phyloP scores from a whole-genome alignment of 1,139 yeast genomes.

The Diutina scorzettiae region DNA sequence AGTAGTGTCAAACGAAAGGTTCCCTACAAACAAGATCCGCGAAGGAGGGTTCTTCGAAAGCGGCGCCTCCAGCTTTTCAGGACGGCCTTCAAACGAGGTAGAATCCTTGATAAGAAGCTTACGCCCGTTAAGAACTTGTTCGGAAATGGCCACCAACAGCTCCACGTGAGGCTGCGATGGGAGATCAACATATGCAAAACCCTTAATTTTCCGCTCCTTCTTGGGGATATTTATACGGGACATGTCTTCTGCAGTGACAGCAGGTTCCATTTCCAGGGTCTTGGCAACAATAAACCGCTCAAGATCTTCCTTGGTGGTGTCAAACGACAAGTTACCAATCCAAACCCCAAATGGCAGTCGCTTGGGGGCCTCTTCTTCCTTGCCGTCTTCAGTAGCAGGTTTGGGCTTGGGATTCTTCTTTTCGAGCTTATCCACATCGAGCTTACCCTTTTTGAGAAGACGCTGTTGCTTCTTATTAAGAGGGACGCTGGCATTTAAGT shows the following conservation, averaged over 20 bases:
- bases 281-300: slow-evolving; percentile 51
- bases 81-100: slow-evolving; percentile 79
- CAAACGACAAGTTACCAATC: slow-evolving; percentile 88
- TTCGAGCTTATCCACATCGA: slow-evolving; percentile 45
- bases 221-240: slow-evolving; percentile 57
- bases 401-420: slow-evolving; percentile 37
- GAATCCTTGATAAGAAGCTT: slow-evolving; percentile 77
- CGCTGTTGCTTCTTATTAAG: slow-evolving; percentile 88
- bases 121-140: slow-evolving; percentile 66
- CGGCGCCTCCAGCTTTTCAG: slow-evolving; percentile 39
- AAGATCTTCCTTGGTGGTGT: slow-evolving; percentile 69
- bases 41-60: slow-evolving; percentile 74
- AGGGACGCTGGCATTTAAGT: slow-evolving; percentile 66
- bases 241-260: slow-evolving; percentile 36
- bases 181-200: slow-evolving; percentile 89
- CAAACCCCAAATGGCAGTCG: slow-evolving; percentile 68
- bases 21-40: slow-evolving; percentile 83
- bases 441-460: slow-evolving; percentile 68
- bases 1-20: slow-evolving; percentile 86
- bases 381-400: slow-evolving; percentile 22
- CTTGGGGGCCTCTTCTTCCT: slow-evolving; percentile 16
- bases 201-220: slow-evolving; percentile 54
- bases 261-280: slow-evolving; percentile 25
- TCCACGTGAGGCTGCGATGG: slow-evolving; percentile 48
- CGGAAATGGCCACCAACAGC: slow-evolving; percentile 59